Evolutionary conservation across 2,329 filamentous ascomycete genomes (phyloP).

Genomic region (Neopestalotiopsis rosae): DNA sequence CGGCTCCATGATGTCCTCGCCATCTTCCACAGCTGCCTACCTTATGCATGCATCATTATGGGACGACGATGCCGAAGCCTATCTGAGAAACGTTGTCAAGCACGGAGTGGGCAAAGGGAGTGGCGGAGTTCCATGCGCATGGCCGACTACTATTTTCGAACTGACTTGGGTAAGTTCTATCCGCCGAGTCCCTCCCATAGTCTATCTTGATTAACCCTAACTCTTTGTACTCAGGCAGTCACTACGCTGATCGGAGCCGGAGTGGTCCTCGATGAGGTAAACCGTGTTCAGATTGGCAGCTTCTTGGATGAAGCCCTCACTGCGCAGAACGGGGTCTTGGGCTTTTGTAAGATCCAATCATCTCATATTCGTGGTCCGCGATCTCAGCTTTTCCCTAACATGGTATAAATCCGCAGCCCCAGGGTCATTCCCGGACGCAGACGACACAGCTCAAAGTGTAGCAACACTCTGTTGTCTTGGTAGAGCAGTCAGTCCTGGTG

Average conservation of each 20-base stretch:
- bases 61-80: not conserved
- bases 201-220: not conserved
- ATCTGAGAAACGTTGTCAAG: not conserved
- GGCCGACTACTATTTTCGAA: not conserved
- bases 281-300: not conserved
- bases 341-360: not conserved
- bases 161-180: not conserved
- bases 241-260: no score
- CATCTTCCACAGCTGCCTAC: not conserved
- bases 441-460: constrained; percentile 7
- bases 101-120: not conserved
- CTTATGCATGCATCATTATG: not conserved
- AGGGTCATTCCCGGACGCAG: constrained; percentile 2
- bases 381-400: no score
- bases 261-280: no score
- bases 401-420: not conserved
- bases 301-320: not conserved
- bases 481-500: not conserved
- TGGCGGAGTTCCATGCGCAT: not conserved
- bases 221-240: no score
- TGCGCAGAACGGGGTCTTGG: not conserved
- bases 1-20: not conserved
- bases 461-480: not conserved
- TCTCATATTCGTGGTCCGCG: no score
- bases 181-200: not conserved